Evolutionary conservation across 805 yeast species (phyloP).

Genomic region (Wickerhamiella azyma): DNA sequence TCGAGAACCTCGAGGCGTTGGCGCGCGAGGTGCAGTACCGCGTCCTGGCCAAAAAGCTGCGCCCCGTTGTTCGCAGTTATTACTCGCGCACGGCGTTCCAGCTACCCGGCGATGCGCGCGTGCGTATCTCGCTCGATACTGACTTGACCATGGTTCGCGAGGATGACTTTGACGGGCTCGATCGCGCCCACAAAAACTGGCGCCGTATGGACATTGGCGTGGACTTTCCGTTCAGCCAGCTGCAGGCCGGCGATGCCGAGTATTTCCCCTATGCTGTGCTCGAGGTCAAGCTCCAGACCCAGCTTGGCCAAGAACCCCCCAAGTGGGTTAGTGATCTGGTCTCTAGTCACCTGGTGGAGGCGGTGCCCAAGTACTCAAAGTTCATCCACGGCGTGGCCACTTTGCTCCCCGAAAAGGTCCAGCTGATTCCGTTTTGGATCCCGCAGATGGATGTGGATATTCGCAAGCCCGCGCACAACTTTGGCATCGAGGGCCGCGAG

Average conservation of each 20-base stretch:
- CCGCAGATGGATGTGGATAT: slow-evolving; percentile 96
- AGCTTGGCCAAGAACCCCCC: slow-evolving; percentile 97
- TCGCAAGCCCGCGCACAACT: slow-evolving; percentile 65
- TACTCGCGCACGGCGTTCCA: slow-evolving; percentile 98
- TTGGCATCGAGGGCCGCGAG: slow-evolving; percentile 46
- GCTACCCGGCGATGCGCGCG: slow-evolving; percentile 98
- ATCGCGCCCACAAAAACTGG: slow-evolving; percentile 90
- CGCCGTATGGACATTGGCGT: slow-evolving; percentile 97
- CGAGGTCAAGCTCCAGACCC: slow-evolving; percentile 95
- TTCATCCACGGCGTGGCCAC: slow-evolving; percentile 95
- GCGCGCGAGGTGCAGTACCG: slow-evolving; percentile 91
- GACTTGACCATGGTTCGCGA: slow-evolving; percentile 96
- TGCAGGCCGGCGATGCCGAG: slow-evolving; percentile 73
- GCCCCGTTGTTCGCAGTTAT: slow-evolving; percentile 93
- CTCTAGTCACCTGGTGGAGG: slow-evolving; percentile 86
- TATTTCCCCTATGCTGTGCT: slow-evolving; percentile 95
- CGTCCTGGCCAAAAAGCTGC: slow-evolving; percentile 62
- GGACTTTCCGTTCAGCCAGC: slow-evolving; percentile 84
- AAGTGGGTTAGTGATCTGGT: slow-evolving; percentile 92
- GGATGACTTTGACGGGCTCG: slow-evolving; percentile 86
- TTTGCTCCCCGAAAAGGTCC: slow-evolving; percentile 70
- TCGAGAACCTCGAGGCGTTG: slow-evolving; percentile 80
- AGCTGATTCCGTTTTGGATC: slow-evolving; percentile 88
- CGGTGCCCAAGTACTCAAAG: slow-evolving; percentile 94
- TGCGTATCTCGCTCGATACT: slow-evolving; percentile 93